phyloP scores from a whole-genome alignment of 768 basidiomycete genomes.

The Megacollybia marginata region DNA sequence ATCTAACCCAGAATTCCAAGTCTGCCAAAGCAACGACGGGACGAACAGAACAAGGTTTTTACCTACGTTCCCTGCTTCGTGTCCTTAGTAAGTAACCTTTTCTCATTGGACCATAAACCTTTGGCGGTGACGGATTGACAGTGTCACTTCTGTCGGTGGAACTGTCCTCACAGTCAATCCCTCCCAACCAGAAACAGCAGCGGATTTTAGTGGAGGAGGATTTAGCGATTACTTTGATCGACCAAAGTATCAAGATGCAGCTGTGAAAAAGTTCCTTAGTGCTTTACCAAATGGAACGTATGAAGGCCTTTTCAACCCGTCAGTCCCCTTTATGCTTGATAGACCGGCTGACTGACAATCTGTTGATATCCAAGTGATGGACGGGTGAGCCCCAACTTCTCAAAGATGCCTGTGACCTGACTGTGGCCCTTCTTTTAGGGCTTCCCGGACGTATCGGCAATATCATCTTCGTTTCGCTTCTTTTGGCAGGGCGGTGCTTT shows the following conservation, averaged over 20 bases:
- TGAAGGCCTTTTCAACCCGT: constrained; percentile 19
- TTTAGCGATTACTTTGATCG: constrained; percentile 33
- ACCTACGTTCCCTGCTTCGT: not conserved
- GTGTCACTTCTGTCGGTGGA: not conserved
- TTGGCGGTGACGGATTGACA: not conserved
- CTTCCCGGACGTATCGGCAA: too few species aligned
- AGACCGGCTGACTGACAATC: constrained; percentile 19
- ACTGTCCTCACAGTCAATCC: not conserved
- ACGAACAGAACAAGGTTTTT: constrained; percentile 6
- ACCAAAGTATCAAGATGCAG: constrained; percentile 30
- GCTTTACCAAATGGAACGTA: constrained; percentile 15
- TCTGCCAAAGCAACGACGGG: constrained; percentile 16
- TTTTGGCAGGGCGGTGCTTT: too few species aligned
- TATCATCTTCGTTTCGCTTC: too few species aligned
- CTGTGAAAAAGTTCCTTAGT: constrained; percentile 19
- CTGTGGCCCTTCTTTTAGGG: not conserved
- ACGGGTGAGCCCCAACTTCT: constrained; percentile 3
- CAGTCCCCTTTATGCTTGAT: constrained; percentile 7
- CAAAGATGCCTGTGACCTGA: not conserved
- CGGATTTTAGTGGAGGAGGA: constrained; percentile 27
- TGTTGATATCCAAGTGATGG: constrained; percentile 13
- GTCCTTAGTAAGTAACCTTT: not conserved
- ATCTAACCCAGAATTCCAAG: constrained; percentile 24
- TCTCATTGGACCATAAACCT: not conserved
- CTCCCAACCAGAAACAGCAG: constrained; percentile 9